These are phyloP conservation scores for Amphibolis antarctica DNA, from an alignment of 106 monocot genomes.

Conservation along the genomic window DNA sequence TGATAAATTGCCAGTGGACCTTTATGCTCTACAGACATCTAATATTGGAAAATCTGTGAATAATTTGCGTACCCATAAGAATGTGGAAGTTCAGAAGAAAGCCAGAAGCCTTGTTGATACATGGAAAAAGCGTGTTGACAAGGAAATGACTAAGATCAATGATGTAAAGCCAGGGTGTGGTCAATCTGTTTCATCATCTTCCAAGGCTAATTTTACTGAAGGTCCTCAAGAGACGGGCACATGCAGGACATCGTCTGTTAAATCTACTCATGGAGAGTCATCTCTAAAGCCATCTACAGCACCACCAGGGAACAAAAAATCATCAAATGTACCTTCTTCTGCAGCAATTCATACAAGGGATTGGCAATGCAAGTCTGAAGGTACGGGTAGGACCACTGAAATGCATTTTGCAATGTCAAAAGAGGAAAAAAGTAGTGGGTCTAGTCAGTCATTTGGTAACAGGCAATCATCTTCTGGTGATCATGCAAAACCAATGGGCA, in stretches of 20 bases:
- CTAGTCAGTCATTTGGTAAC: conserved; percentile 62
- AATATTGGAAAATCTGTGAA: conserved; percentile 88
- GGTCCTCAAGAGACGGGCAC: neutral
- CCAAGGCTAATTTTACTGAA: conserved; percentile 39
- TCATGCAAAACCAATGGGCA: conserved; percentile 33
- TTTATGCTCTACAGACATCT: conserved; percentile 63
- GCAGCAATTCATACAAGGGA: conserved; percentile 29
- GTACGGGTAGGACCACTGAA: conserved; percentile 28
- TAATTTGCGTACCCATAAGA: conserved; percentile 68
- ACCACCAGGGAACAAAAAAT: conserved; percentile 25
- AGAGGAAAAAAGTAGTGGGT: conserved; percentile 78
- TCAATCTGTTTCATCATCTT: conserved; percentile 35
- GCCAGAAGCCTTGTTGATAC: conserved; percentile 74
- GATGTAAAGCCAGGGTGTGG: conserved; percentile 42
- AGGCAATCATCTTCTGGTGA: conserved; percentile 64
- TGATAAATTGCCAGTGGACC: conserved; percentile 80
- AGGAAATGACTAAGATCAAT: conserved; percentile 49
- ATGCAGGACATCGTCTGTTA: conserved; percentile 28
- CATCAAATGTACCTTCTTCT: no score
- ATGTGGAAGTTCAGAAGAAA: conserved; percentile 72
- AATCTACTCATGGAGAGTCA: conserved; percentile 28
- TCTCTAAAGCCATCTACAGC: conserved; percentile 18
- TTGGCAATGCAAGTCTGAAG: conserved; percentile 14
- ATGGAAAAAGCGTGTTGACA: conserved; percentile 91
- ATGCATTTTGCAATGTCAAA: conserved; percentile 26